phyloP scores from a whole-genome alignment of 352 stramenopile genomes.

The Phytophthora sojae region DNA sequence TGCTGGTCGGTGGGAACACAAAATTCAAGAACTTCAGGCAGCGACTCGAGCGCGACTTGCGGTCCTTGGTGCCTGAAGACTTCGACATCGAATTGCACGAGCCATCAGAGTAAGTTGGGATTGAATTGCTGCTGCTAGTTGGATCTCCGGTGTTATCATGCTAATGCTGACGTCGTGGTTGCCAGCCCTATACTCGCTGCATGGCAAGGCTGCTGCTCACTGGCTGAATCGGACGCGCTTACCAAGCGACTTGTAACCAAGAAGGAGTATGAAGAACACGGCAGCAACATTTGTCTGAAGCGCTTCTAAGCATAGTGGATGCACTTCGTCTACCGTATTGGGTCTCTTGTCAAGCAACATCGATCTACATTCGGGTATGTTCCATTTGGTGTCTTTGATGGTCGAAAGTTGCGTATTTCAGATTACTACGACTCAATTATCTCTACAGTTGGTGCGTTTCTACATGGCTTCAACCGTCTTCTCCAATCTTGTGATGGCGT shows the following conservation, averaged over 20 bases:
- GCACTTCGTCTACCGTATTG: background rate
- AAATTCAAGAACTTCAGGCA: slow-evolving; percentile 87
- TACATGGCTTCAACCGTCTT: background rate
- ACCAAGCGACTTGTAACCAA: slow-evolving; percentile 60
- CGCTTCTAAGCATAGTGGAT: slow-evolving; percentile 31
- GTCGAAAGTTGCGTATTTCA: background rate
- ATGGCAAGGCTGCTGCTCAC: slow-evolving; percentile 62
- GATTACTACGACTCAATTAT: background rate
- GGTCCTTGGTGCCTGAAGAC: slow-evolving; percentile 61
- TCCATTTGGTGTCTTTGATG: background rate
- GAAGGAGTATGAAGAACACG: slow-evolving; percentile 80
- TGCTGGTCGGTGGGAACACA: slow-evolving; percentile 89
- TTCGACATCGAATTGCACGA: slow-evolving; percentile 53
- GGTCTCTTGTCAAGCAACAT: background rate
- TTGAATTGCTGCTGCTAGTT: background rate
- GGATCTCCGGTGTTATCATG: background rate
- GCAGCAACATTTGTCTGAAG: slow-evolving; percentile 69
- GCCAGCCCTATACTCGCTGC: slow-evolving; percentile 62
- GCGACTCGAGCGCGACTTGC: slow-evolving; percentile 71
- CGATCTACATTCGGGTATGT: background rate
- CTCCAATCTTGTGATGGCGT: slow-evolving; percentile 4
- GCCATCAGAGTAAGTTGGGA: slow-evolving; percentile 59
- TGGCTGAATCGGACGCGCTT: slow-evolving; percentile 41
- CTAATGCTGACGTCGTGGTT: slow-evolving; percentile 4
- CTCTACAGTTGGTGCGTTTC: background rate